Evolutionary conservation across 768 basidiomycete genomes (phyloP), one percentile per base, ranked within the genome.

Genomic region (Podaxis sp.): DNA sequence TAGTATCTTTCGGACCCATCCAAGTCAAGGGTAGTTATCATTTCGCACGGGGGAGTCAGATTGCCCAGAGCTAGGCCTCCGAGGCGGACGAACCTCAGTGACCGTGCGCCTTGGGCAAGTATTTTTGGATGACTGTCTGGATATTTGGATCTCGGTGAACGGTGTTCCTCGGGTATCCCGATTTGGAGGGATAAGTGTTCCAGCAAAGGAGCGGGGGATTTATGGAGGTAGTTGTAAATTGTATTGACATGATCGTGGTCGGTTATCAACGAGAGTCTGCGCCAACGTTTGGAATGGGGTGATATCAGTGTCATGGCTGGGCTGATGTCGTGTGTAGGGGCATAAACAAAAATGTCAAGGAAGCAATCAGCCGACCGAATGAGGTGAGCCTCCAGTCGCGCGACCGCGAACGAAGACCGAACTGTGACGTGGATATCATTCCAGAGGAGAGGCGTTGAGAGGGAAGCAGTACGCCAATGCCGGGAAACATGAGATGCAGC

Each of bases 371-470:
- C 65, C 3, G 79, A 79, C 28, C 77, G 75, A 14, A 57, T 61
- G n/a, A 81, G 69, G 57, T 79, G 74, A 9, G 72, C 72, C 10
- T 70, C 62, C 13, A 80, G 68, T 60, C 70, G 69, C 46, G 68
- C 61, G 36, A 72, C 61, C 14, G 70, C 61, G 42, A 64, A 62
- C 25, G 40, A 55, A 16, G 66, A 62, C 13, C 70, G 66, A 21
- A 78, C 61, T 23, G 58, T 67, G 57, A 79, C 63, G 28, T 71
- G 61, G 60, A 82, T 73, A 35, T 65, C 69, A 40, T 72, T 76
- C 83, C 83, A 84, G 0, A 83, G 67, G 3, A 77, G 66, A 3
- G 79, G 77, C 0, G 75, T 79, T 11, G 68, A 67, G 36, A 79
- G 64, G 9, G 75, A 74, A 11, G 79, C 60, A 11, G 70, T 64